A percentile compares a stretch with the other conserved stretches of the same genome.
Conservation (phyloP, 2,329 filamentous ascomycete species). For the Paecilomyces sp. region DNA sequence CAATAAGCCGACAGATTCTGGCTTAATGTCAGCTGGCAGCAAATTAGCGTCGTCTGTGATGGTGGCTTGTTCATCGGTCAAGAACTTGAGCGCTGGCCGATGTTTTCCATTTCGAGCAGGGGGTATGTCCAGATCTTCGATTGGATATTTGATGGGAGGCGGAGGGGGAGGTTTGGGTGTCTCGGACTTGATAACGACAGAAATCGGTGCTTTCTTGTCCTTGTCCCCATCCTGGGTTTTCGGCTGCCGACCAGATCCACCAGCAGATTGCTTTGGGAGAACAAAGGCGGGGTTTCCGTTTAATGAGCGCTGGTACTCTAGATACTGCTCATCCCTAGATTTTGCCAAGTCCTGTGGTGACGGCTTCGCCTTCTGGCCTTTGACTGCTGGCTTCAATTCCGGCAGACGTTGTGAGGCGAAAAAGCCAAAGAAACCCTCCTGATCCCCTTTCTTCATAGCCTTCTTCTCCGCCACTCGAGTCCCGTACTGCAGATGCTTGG, state of each 20-base stretch:
- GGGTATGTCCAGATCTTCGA: conserved; percentile 81
- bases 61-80: conserved; percentile 59
- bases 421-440: conserved; percentile 46
- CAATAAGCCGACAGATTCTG: conserved; percentile 77
- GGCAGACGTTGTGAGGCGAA: conserved; percentile 53
- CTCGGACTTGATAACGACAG: conserved; percentile 40
- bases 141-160: conserved; percentile 83
- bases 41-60: conserved; percentile 41
- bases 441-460: conserved; percentile 54
- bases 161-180: conserved; percentile 56
- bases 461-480: conserved; percentile 72
- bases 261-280: conserved; percentile 17
- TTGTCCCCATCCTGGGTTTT: conserved; percentile 26
- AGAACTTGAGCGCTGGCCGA: conserved; percentile 70
- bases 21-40: conserved; percentile 52
- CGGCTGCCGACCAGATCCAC: conserved; percentile 21
- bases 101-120: conserved; percentile 56
- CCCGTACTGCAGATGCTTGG: conserved; percentile 73
- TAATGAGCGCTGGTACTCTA: conserved; percentile 42
- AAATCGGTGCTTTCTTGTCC: conserved; percentile 26
- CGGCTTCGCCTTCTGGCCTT: conserved; percentile 58
- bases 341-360: conserved; percentile 39
- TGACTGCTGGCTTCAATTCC: conserved; percentile 66
- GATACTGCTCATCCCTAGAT: conserved; percentile 38
- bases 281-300: conserved; percentile 38